A percentile compares a stretch with the other conserved stretches of the same genome.
Evolutionary conservation across 1,284 basidiomycete genomes (phyloP).

Genomic region (Ceratobasidium sp.): DNA sequence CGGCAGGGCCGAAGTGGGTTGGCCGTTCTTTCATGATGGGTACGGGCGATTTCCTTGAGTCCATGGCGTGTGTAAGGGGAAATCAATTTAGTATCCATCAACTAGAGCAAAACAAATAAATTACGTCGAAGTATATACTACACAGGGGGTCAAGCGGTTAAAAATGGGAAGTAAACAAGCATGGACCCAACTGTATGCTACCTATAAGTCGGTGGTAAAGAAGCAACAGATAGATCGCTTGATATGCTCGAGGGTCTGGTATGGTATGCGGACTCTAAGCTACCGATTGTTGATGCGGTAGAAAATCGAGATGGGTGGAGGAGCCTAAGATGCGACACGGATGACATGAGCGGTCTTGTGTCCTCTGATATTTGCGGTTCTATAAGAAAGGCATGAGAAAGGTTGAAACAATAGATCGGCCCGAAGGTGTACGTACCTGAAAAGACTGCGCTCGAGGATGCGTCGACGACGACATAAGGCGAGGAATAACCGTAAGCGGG

Average conservation of each 20-base stretch:
- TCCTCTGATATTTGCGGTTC: not conserved
- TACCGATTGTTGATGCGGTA: not conserved
- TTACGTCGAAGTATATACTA: no score
- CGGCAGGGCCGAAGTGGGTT: no score
- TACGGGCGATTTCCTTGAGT: no score
- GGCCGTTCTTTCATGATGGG: no score
- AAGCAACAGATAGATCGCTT: not conserved
- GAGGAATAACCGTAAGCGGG: not conserved
- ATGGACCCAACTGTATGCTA: not conserved
- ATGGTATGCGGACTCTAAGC: not conserved
- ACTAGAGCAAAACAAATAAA: no score
- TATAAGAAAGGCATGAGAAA: not conserved
- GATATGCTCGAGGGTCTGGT: not conserved
- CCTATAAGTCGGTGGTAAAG: not conserved
- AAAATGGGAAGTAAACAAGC: not conserved
- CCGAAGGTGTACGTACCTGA: not conserved
- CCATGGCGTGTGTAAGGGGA: no score
- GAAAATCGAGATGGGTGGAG: not conserved
- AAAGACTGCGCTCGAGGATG: not conserved
- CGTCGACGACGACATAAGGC: not conserved
- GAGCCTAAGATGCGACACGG: not conserved
- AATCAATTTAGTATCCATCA: no score
- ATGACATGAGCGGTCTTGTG: slow-evolving; percentile 7
- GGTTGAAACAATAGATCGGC: not conserved
- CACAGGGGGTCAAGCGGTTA: not conserved